A percentile compares a stretch with the other conserved stretches of the same genome.
phyloP scores from a whole-genome alignment of 441 rosid genomes.

The Adansonia madagascariensis region DNA sequence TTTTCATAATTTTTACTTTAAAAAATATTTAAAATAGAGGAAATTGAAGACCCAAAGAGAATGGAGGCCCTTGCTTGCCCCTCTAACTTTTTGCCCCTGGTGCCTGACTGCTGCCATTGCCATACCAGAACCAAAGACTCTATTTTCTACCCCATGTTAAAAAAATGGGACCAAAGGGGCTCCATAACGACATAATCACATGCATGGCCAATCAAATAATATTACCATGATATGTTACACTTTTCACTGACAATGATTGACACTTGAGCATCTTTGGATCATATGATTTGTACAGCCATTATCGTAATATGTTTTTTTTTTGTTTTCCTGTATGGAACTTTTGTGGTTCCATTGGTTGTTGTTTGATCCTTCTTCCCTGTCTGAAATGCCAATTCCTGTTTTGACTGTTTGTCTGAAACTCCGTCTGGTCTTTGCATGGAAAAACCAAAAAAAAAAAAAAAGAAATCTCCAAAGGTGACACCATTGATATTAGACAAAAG shows the following conservation, averaged over 20 bases:
- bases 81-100: not conserved
- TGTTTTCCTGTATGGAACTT: not conserved
- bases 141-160: not conserved
- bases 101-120: not conserved
- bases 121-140: not conserved
- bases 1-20: no score
- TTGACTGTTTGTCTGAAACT: no score
- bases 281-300: slow-evolving; percentile 4
- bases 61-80: no score
- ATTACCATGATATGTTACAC: slow-evolving; percentile 30
- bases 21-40: no score
- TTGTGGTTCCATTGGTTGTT: not conserved
- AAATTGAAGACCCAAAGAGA: no score
- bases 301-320: not conserved
- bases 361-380: not conserved
- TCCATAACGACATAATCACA: slow-evolving; percentile 30
- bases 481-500: not conserved
- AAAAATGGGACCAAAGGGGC: not conserved
- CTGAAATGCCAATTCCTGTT: no score
- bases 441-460: not conserved
- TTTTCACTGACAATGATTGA: slow-evolving; percentile 34
- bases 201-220: slow-evolving; percentile 31
- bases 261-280: slow-evolving; percentile 22
- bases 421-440: no score
- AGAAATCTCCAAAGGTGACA: not conserved